phyloP scores from a whole-genome alignment of 2,329 filamentous ascomycete species.

The Hymenoscyphus occultus region DNA sequence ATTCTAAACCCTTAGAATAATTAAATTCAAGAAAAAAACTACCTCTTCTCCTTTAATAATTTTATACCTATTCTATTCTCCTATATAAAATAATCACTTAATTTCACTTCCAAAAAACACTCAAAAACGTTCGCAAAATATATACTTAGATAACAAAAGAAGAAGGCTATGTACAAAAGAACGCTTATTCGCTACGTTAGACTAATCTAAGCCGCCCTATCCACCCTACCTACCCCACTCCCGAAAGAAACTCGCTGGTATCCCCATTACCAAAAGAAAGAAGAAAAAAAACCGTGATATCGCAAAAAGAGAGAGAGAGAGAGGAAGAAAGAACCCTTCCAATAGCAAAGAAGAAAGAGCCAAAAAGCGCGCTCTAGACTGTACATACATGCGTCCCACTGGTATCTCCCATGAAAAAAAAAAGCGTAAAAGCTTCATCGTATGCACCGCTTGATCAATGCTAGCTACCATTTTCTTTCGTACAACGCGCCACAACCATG shows the following conservation, averaged over 20 bases:
- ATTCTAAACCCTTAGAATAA: neutral
- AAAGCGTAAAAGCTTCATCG: slow-evolving; percentile 3
- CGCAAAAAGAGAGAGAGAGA: neutral
- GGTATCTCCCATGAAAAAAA: slow-evolving; percentile 1
- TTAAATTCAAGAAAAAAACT: neutral
- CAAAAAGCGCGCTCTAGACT: neutral
- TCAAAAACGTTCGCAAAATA: neutral
- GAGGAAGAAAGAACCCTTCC: neutral
- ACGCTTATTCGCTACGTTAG: neutral
- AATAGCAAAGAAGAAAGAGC: neutral
- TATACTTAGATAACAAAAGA: neutral
- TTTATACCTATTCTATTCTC: neutral
- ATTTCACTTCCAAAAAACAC: neutral
- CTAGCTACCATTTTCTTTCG: neutral
- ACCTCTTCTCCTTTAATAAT: neutral
- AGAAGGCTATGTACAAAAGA: neutral
- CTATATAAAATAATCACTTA: too few species aligned
- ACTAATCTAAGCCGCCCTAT: neutral
- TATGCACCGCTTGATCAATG: neutral
- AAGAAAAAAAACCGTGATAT: neutral
- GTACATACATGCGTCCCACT: neutral
- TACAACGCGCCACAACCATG: neutral
- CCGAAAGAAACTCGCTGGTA: neutral
- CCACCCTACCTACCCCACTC: neutral
- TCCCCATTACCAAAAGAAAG: neutral